These are phyloP conservation scores for Gossypium herbaceum DNA, from an alignment of 345 rosid species.

Conservation along the genomic window DNA sequence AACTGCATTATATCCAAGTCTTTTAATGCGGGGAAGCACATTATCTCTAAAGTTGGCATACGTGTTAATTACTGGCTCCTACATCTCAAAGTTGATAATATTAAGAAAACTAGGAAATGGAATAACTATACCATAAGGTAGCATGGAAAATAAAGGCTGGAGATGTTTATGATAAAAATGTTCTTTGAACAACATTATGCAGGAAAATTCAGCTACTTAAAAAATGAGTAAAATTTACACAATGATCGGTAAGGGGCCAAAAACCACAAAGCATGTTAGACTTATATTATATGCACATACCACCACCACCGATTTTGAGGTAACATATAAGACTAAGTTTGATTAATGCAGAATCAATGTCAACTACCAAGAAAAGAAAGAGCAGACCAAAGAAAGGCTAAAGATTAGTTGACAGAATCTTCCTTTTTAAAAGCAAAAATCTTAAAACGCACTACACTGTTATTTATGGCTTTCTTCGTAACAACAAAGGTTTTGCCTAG, in stretches of 20 bases:
- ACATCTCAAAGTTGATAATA: constrained; percentile 29
- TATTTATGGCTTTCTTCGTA: not conserved
- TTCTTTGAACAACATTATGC: not conserved
- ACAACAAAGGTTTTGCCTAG: not conserved
- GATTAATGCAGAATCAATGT: not conserved
- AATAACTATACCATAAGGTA: not conserved
- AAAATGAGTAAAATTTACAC: not conserved
- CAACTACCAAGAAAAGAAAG: not conserved
- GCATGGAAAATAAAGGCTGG: not conserved
- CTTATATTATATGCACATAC: not conserved
- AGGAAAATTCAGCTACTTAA: not conserved
- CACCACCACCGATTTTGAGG: not conserved
- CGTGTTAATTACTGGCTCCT: constrained; percentile 85
- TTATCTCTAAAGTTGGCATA: constrained; percentile 90
- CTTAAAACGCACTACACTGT: not conserved
- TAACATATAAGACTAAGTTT: not conserved
- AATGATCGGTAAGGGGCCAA: not conserved
- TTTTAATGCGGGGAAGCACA: constrained; percentile 93
- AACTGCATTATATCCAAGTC: constrained; percentile 90
- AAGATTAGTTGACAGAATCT: not conserved
- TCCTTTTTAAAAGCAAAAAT: not conserved
- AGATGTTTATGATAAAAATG: not conserved
- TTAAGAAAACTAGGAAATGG: constrained; percentile 12
- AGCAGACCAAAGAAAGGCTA: not conserved
- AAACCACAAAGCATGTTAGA: not conserved